These are phyloP conservation scores for Clathrus columnatus DNA, from an alignment of 768 basidiomycete genomes.

Conservation along the genomic window DNA sequence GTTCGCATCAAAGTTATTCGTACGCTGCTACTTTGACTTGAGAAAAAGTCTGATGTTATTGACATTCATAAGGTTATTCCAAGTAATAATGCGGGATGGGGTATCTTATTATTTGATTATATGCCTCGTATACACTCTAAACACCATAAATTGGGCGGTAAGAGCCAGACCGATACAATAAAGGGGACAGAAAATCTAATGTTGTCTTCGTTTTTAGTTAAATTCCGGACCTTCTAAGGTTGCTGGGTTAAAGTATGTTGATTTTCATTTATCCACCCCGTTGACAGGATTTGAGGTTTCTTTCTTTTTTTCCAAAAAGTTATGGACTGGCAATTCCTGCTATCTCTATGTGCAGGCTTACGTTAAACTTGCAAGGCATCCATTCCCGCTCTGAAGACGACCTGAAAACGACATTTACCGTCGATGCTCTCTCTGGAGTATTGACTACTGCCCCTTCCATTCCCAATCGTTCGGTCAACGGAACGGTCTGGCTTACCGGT, in stretches of 20 bases:
- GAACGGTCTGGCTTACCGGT: not conserved
- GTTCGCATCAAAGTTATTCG: not conserved
- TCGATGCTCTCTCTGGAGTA: not conserved
- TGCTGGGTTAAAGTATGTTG: not conserved
- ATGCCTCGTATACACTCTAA: not conserved
- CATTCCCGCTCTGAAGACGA: not conserved
- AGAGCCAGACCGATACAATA: not conserved
- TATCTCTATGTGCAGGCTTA: not conserved
- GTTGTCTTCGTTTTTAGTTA: not conserved
- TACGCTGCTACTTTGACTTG: not conserved
- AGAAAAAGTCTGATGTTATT: too few species aligned
- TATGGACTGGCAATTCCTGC: not conserved
- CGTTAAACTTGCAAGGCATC: not conserved
- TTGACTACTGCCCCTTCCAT: not conserved
- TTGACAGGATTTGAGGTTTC: not conserved
- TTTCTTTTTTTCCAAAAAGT: not conserved
- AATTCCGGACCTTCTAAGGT: not conserved
- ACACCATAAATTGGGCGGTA: not conserved
- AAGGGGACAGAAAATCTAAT: not conserved
- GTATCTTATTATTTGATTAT: constrained; percentile 2
- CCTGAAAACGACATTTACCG: not conserved
- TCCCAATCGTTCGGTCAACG: not conserved
- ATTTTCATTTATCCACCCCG: too few species aligned
- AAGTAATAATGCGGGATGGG: not conserved
- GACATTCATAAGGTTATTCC: constrained; percentile 1